Evolutionary conservation across 1,284 basidiomycete genomes (phyloP).

Genomic region (Jaminaea rosea): DNA sequence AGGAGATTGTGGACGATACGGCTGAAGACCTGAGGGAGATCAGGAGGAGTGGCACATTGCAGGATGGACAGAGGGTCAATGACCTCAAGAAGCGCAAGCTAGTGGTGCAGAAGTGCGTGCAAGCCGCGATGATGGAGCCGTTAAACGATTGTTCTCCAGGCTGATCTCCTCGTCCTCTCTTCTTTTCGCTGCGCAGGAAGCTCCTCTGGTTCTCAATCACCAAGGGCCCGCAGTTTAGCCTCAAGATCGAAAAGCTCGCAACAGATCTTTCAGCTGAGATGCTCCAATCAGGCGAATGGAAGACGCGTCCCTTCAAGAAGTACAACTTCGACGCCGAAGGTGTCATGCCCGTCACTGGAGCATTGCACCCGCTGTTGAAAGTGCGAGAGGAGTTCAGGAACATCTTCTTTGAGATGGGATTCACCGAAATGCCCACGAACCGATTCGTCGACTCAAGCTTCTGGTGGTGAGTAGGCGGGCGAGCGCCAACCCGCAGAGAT

Average conservation of each 20-base stretch:
- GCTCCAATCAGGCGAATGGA: constrained; percentile 58
- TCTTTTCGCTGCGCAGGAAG: constrained; percentile 58
- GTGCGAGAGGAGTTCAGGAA: constrained; percentile 95
- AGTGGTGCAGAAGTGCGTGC: constrained; percentile 33
- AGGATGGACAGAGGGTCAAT: constrained; percentile 48
- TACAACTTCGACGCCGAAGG: constrained; percentile 99
- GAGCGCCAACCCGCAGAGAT: no score
- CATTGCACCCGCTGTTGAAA: constrained; percentile 90
- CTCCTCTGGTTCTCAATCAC: constrained; percentile 83
- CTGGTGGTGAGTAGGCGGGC: no score
- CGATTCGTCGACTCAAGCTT: constrained; percentile 96
- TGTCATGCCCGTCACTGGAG: constrained; percentile 74
- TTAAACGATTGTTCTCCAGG: constrained; percentile 12
- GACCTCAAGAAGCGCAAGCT: constrained; percentile 83
- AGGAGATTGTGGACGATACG: constrained; percentile 27
- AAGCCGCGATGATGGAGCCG: not conserved
- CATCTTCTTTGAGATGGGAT: constrained; percentile 99
- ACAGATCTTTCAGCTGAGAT: constrained; percentile 95
- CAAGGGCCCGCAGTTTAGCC: constrained; percentile 81
- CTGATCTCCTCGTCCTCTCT: constrained; percentile 57
- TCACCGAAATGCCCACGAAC: constrained; percentile 98
- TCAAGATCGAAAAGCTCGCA: constrained; percentile 89
- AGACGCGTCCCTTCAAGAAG: constrained; percentile 66
- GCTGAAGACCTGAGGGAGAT: constrained; percentile 69
- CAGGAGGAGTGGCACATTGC: constrained; percentile 60